Conservation (phyloP, 257 asterid genomes). For the Voacanga thouarsii region DNA sequence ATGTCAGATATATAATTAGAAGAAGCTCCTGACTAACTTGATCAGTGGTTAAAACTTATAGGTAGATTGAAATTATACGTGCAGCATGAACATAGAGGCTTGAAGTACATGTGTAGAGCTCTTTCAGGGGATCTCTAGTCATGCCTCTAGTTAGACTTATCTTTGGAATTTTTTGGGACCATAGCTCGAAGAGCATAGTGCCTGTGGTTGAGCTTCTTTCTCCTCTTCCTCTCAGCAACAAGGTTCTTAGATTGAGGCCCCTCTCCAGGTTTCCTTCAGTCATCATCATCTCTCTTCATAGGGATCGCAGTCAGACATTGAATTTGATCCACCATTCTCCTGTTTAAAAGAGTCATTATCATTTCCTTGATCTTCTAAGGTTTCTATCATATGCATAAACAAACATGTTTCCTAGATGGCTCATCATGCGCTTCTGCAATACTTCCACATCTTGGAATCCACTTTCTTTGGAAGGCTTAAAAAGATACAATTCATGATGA, state of each 20-base stretch:
- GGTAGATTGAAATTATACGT: not conserved
- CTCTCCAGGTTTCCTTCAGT: constrained; percentile 57
- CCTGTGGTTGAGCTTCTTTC: constrained; percentile 85
- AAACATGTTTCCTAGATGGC: constrained; percentile 25
- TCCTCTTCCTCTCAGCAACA: constrained; percentile 75
- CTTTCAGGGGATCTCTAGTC: not conserved
- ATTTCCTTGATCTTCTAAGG: constrained; percentile 27
- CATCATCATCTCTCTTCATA: constrained; percentile 71
- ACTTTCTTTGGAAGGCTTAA: constrained; percentile 29
- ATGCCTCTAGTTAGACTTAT: constrained; percentile 19
- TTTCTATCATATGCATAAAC: constrained; percentile 39
- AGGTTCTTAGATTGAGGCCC: constrained; percentile 77
- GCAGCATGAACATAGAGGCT: not conserved
- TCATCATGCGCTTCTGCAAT: constrained; percentile 25
- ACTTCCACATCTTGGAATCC: constrained; percentile 31
- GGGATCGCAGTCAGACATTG: constrained; percentile 54
- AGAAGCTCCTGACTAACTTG: not conserved
- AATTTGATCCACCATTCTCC: constrained; percentile 51
- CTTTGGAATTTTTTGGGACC: constrained; percentile 88
- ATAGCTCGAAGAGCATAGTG: constrained; percentile 74
- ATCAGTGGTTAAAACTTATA: not conserved
- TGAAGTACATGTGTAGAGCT: not conserved
- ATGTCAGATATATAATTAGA: not conserved
- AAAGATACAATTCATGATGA: constrained; percentile 25
- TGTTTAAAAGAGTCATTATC: constrained; percentile 51